phyloP scores from a whole-genome alignment of 805 yeast species.

The Ascoidea rubescens region DNA sequence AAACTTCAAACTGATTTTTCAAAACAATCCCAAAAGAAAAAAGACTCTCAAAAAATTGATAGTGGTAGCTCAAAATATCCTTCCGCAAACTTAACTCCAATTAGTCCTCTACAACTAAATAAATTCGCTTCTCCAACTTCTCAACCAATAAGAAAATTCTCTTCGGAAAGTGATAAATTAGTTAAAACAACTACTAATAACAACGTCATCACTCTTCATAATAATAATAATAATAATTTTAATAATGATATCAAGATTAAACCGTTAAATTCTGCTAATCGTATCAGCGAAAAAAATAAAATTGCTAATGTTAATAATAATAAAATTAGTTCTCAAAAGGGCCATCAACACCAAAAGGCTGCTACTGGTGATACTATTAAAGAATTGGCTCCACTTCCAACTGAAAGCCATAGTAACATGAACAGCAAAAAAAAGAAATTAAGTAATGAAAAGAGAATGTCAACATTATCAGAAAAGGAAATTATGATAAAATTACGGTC shows the following conservation, averaged over 20 bases:
- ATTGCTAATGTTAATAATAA: constrained; percentile 2
- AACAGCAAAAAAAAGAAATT: constrained; percentile 22
- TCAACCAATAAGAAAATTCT: background rate
- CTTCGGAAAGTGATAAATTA: background rate
- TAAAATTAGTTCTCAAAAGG: constrained; percentile 13
- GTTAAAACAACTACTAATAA: no score
- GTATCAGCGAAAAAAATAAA: no score
- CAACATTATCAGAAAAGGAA: constrained; percentile 75
- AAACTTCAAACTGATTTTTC: background rate
- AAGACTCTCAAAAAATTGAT: constrained; percentile 7
- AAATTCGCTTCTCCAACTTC: background rate
- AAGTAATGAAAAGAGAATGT: constrained; percentile 32
- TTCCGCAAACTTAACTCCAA: constrained; percentile 3
- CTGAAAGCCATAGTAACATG: constrained; percentile 3
- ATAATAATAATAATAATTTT: constrained; percentile 4
- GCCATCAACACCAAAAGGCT: constrained; percentile 9
- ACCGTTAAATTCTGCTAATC: background rate
- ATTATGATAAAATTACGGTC: constrained; percentile 66
- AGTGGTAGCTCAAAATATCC: constrained; percentile 9
- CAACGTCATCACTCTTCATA: constrained; percentile 10
- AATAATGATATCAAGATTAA: constrained; percentile 4
- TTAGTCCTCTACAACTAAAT: background rate
- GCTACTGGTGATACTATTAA: constrained; percentile 11
- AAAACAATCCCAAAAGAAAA: background rate
- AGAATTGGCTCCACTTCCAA: background rate